A percentile compares a stretch with the other conserved stretches of the same genome.
Evolutionary conservation across 2,329 filamentous ascomycete species (phyloP).

Genomic region (Phaeophleospora eucalypticola): DNA sequence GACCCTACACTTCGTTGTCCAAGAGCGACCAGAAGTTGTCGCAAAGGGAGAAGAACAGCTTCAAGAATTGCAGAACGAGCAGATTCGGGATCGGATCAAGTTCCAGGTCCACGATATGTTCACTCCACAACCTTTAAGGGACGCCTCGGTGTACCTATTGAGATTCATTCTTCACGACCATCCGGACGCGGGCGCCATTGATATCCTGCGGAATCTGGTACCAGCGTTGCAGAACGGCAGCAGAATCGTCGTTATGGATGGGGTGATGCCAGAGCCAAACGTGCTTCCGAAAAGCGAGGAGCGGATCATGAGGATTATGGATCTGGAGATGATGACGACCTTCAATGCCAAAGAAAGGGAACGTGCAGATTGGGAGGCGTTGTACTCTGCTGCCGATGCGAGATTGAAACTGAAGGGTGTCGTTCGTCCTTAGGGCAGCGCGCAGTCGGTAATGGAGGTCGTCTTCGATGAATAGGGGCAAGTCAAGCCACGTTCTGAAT

Average conservation of each 20-base stretch:
- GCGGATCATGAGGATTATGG: neutral
- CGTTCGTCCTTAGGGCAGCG: constrained; percentile 1
- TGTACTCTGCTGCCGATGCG: constrained; percentile 2
- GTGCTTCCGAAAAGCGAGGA: neutral
- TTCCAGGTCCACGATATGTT: constrained; percentile 26
- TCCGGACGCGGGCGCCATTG: constrained; percentile 17
- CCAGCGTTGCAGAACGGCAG: constrained; percentile 17
- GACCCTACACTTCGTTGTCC: constrained; percentile 8
- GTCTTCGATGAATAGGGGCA: constrained; percentile 6
- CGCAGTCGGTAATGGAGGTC: constrained; percentile 5
- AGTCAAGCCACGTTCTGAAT: no score
- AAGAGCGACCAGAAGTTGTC: constrained; percentile 3
- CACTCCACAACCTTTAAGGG: constrained; percentile 20
- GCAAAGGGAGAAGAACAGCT: constrained; percentile 1
- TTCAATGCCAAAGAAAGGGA: constrained; percentile 8
- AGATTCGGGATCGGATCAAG: constrained; percentile 2
- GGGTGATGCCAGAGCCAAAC: constrained; percentile 15
- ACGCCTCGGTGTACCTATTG: constrained; percentile 27
- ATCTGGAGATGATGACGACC: constrained; percentile 8
- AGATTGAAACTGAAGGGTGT: constrained; percentile 1
- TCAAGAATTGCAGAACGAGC: neutral
- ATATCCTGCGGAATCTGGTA: constrained; percentile 17
- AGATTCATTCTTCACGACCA: constrained; percentile 19
- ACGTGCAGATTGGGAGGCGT: constrained; percentile 5
- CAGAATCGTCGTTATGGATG: constrained; percentile 25